Evolutionary conservation across 306 rosid genomes (phyloP).

Genomic region (Senna siamea): DNA sequence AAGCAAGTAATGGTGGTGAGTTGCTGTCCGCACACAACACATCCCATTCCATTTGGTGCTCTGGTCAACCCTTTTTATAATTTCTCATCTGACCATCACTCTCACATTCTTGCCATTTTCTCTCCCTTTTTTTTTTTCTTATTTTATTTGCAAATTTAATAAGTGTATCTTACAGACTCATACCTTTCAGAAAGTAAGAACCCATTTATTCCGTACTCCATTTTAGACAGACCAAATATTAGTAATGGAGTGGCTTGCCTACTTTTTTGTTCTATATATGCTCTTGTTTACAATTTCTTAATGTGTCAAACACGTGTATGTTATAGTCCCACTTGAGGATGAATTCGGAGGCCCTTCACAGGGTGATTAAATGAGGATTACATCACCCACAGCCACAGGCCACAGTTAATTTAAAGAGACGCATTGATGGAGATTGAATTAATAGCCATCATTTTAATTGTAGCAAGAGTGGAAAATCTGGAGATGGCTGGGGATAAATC

Average conservation of each 20-base stretch:
- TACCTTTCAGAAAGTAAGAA: no score
- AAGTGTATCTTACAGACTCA: neutral
- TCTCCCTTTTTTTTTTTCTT: neutral
- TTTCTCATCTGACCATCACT: neutral
- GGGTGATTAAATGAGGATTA: slow-evolving; percentile 12
- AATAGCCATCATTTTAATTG: neutral
- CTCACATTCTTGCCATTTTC: neutral
- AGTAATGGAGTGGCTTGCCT: neutral
- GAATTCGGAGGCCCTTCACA: no score
- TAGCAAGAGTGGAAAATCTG: neutral
- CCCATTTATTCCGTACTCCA: neutral
- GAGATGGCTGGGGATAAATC: neutral
- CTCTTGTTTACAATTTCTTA: no score
- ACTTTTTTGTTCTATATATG: neutral
- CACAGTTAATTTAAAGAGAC: slow-evolving; percentile 18
- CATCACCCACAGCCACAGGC: no score
- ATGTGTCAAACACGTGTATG: neutral
- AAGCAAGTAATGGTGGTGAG: slow-evolving; percentile 9
- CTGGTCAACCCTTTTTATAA: slow-evolving; percentile 14
- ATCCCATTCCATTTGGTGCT: slow-evolving; percentile 7
- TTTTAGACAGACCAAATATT: neutral
- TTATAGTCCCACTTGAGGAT: neutral
- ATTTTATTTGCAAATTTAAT: neutral
- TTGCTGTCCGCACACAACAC: slow-evolving; percentile 24
- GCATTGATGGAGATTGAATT: neutral